Evolutionary conservation across 1,284 basidiomycete genomes (phyloP).

Genomic region (Malassezia caprae): DNA sequence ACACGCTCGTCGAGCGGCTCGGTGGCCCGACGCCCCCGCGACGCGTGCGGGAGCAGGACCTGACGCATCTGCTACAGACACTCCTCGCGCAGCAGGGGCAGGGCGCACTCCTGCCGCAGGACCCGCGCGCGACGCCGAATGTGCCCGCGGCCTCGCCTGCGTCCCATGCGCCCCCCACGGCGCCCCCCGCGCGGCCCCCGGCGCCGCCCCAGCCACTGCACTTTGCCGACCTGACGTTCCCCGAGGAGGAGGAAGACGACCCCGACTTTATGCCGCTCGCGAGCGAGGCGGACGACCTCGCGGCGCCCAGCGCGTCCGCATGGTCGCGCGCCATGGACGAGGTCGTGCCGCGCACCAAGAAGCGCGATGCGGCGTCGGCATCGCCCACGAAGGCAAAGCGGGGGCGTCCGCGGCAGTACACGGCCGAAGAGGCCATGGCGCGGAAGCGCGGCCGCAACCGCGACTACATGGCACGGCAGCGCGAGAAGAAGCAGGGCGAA

Average conservation of each 20-base stretch:
- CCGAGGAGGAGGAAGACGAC: slow-evolving; percentile 37
- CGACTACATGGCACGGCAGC: slow-evolving; percentile 12
- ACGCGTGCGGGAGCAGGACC: slow-evolving; percentile 27
- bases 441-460: slow-evolving; percentile 16
- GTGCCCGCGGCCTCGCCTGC: not conserved
- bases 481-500: slow-evolving; percentile 14
- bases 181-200: not conserved
- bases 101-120: not conserved
- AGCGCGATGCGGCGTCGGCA: not conserved
- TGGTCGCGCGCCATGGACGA: slow-evolving; percentile 34
- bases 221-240: slow-evolving; percentile 28
- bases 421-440: slow-evolving; percentile 14
- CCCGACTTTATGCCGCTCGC: slow-evolving; percentile 30
- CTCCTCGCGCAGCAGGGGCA: slow-evolving; percentile 30
- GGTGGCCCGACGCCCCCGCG: slow-evolving; percentile 20
- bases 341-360: slow-evolving; percentile 12
- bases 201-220: not conserved
- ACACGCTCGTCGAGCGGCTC: slow-evolving; percentile 24
- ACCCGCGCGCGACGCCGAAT: not conserved
- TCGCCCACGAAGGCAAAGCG: not conserved
- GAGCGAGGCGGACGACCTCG: slow-evolving; percentile 24
- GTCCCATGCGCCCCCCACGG: not conserved
- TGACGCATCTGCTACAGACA: slow-evolving; percentile 29
- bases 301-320: slow-evolving; percentile 27
- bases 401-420: slow-evolving; percentile 10